Base-by-base conservation (phyloP, 352 stramenopile species). In the Phytophthora sp. region DNA sequence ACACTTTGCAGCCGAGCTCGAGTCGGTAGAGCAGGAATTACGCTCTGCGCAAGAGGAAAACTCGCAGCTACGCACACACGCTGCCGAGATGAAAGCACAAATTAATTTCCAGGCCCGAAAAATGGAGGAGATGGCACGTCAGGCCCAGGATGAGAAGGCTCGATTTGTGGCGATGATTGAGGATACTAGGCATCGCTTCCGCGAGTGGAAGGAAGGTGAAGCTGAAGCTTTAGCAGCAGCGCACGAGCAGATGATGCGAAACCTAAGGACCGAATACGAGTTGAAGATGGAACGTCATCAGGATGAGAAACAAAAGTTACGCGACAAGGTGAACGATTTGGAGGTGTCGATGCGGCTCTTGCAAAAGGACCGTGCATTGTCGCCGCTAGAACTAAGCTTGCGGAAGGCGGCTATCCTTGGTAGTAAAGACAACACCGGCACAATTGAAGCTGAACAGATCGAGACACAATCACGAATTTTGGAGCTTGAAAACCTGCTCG, bases 231-330 rank as follows among this genome's bases (percentile, higher is more conserved):
- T 89, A 6, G 66, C 69, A 24, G 68, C 26, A 8, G 63, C 81
- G 15, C 69, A 67, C 30, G 79, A 92, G 7, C 77, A 89, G 34
- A 69, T 76, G 3, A 28, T 87, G 24, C 69, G 75, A 24, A 77
- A 76, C 12, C 28, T 89, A 9, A 84, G 75, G 39, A 83, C 81
- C 0, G 83, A 89, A 52, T 88, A 85, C 37, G 83, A 90, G 20
- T 46, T 90, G 18, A 88, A 89, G 49, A 75, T 90, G 39, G 73
- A 76, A 4, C 66, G 79, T 8, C 83, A 89, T 37, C 83, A 87
- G 48, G 77, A 89, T 24, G 83, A 92, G 42, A 92, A 88, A 39
- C 70, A 89, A 27, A 92, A 92, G 50, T 50, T 92, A 1, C 78
- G 82, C 1, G 82, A 90, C 4, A 89, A 90, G 41, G 80, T 89